Evolutionary conservation across 306 rosid species (phyloP).

Genomic region (Astragalus glycyphyllos): DNA sequence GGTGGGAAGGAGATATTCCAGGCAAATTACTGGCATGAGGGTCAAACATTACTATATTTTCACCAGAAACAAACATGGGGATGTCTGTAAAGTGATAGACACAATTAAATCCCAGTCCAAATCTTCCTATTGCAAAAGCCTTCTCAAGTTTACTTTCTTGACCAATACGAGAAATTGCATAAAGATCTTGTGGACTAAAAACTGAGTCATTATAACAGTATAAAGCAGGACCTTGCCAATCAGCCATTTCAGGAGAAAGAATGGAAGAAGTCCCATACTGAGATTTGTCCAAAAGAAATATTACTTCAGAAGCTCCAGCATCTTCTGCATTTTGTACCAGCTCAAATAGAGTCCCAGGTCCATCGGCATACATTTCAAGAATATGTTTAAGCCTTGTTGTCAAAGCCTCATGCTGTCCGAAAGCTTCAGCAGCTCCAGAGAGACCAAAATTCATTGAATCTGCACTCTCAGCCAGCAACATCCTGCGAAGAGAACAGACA

Average conservation of each 20-base stretch:
- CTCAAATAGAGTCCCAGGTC: conserved; percentile 95
- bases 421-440: conserved; percentile 97
- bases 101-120: conserved; percentile 97
- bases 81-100: conserved; percentile 98
- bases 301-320: conserved; percentile 96
- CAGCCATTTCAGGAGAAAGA: conserved; percentile 99
- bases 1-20: conserved; percentile 99
- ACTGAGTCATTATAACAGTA: conserved; percentile 92
- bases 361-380: conserved; percentile 99
- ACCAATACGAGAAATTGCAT: conserved; percentile 99
- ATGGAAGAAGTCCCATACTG: conserved; percentile 93
- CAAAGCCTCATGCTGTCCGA: conserved; percentile 98
- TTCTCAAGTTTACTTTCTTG: conserved; percentile 99
- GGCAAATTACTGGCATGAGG: conserved; percentile 95
- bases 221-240: conserved; percentile 99
- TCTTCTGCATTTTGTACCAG: conserved; percentile 98
- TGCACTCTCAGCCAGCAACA: conserved; percentile 93
- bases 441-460: conserved; percentile 95
- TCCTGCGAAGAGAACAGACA: conserved; percentile 90
- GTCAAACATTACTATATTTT: conserved; percentile 93
- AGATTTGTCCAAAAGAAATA: conserved; percentile 89
- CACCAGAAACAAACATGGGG: conserved; percentile 96
- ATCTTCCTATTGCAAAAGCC: conserved; percentile 97
- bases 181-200: conserved; percentile 94
- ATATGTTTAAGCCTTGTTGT: conserved; percentile 97